Evolutionary conservation across 768 basidiomycete species (phyloP).

Genomic region (Hirschioporus abietinus): DNA sequence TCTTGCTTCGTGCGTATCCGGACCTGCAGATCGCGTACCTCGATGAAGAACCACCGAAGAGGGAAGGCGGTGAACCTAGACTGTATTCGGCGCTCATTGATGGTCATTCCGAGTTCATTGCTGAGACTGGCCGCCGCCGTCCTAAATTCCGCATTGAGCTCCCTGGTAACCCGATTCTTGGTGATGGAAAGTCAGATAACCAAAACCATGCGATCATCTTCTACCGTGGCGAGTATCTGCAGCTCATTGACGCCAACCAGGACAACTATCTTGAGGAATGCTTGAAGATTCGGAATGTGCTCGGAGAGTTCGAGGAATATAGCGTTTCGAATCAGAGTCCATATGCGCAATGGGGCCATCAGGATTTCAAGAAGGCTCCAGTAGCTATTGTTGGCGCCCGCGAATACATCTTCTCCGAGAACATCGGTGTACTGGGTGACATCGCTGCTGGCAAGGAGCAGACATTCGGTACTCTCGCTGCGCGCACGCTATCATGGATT

Average conservation of each 20-base stretch:
- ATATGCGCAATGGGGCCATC: constrained; percentile 84
- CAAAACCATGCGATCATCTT: constrained; percentile 99
- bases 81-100: constrained; percentile 97
- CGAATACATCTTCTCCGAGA: constrained; percentile 99
- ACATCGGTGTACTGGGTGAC: constrained; percentile 98
- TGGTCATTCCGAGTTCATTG: constrained; percentile 93
- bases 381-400: constrained; percentile 98
- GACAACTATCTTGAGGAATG: constrained; percentile 99
- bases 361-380: constrained; percentile 83
- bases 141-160: constrained; percentile 99
- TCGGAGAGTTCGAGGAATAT: constrained; percentile 97
- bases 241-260: constrained; percentile 99
- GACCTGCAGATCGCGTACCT: constrained; percentile 98
- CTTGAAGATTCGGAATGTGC: constrained; percentile 97
- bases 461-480: constrained; percentile 97
- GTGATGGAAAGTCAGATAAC: constrained; percentile 99
- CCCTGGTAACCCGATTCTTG: constrained; percentile 97
- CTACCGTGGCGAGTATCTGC: constrained; percentile 98
- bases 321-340: constrained; percentile 80
- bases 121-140: constrained; percentile 79
- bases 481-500: constrained; percentile 93
- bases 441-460: constrained; percentile 99
- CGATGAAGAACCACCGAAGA: constrained; percentile 90
- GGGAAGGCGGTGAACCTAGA: constrained; percentile 91
- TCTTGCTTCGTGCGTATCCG: constrained; percentile 93